Conservation (phyloP, 2,329 filamentous ascomycete species). For the Sporothrix dimorphospora region DNA sequence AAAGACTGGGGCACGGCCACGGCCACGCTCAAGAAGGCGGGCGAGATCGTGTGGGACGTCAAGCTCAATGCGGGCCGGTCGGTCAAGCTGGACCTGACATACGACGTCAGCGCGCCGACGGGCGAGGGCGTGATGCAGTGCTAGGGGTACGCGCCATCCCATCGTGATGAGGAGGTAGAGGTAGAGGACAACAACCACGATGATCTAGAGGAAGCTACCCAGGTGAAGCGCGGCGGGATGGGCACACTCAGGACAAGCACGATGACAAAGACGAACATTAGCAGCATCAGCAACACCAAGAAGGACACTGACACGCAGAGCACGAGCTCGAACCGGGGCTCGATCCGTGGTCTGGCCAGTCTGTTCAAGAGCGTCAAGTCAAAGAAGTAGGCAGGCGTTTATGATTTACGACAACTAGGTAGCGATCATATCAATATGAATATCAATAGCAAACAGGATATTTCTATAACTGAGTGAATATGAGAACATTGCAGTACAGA, state of each 20-base stretch:
- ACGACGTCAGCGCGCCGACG: constrained; percentile 60
- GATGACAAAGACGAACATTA: not conserved
- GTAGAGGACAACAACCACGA: not conserved
- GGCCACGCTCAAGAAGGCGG: constrained; percentile 58
- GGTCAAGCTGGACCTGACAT: constrained; percentile 62
- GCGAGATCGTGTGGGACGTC: constrained; percentile 63
- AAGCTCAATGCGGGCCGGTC: constrained; percentile 59
- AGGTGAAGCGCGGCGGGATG: not conserved
- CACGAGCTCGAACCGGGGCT: not conserved
- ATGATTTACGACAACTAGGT: not conserved
- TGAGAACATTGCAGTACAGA: too few species aligned
- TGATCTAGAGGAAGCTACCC: not conserved
- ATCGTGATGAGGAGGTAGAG: not conserved
- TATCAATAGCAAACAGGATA: not conserved
- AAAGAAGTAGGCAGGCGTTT: not conserved
- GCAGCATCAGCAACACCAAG: not conserved
- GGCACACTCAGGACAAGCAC: not conserved
- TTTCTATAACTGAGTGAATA: not conserved
- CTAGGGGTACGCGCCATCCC: constrained; percentile 28
- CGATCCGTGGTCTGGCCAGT: constrained; percentile 9
- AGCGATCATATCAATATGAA: not conserved
- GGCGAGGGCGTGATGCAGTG: constrained; percentile 46
- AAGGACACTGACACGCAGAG: not conserved
- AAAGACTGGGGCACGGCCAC: constrained; percentile 58
- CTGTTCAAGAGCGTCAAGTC: not conserved